Base-by-base conservation (phyloP, 2,329 filamentous ascomycete species). In the Aspergillus sp. region DNA sequence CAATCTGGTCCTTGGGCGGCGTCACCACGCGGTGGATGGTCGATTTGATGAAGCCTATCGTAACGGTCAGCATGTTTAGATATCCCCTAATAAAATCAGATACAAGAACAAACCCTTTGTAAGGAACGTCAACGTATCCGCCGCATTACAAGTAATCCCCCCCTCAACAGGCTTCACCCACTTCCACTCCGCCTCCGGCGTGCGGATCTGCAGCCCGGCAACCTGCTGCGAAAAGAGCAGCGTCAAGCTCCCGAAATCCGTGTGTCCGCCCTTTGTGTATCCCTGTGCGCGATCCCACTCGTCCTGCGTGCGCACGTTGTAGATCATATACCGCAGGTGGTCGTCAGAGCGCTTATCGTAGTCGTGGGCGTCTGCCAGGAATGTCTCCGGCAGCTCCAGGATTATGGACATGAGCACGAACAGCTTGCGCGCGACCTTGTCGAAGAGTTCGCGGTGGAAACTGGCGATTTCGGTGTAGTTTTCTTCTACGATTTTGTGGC, bases 281-380 rank as follows among this genome's bases (percentile, higher is more conserved):
- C 73, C 70, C 1, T 78, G 75, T 2, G 74, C 71, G 41, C 72
- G 73, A 12, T 74, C 77, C 58, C 79, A 80, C 56, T 82, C 78
- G 35, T 82, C 79, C 0, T 75, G 70, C 0, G 75, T 78, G 33
- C 83, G 80, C 1, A 78, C 77, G 21, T 77, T 75, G 61, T 86
- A 86, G 48, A 80, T 78, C 83, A 86, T 86, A 67, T 86, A 87
- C 2, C 86, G 78, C 33, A 86, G 75, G 56, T 87, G 84, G 35
- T 84, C 83, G 62, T 86, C 83, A 8, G 80, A 79, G 37, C 80
- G 78, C 27, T 79, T 77, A 2, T 84, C 79, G 70, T 86, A 88
- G 2, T 73, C 75, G 68, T 88, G 86, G 1, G 82, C 74, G 23
- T 80, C 73, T 60, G 82, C 75, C 27, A 87, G 74, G 56, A 80